Percentiles rank a stretch among this genome's conserved stretches.
Conservation (phyloP, 495 filamentous ascomycete species). For the Oleoguttula mirabilis region DNA sequence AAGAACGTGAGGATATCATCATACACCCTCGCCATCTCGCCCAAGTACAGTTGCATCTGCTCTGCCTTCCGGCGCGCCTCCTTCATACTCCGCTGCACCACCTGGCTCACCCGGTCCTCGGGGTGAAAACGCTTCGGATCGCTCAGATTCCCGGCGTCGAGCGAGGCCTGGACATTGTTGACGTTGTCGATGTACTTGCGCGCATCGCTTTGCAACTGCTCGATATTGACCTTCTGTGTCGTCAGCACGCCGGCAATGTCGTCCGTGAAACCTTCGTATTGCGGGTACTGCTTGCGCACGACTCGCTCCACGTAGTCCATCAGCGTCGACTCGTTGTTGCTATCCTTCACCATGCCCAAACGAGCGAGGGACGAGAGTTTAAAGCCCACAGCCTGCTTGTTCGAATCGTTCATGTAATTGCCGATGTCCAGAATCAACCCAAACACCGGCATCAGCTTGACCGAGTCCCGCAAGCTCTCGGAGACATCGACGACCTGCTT, state of each 20-base stretch:
- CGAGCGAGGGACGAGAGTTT: constrained; percentile 92
- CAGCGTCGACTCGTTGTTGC: constrained; percentile 94
- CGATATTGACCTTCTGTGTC: constrained; percentile 90
- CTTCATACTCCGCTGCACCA: constrained; percentile 90
- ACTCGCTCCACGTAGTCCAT: constrained; percentile 96
- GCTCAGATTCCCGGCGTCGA: constrained; percentile 88
- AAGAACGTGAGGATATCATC: constrained; percentile 96
- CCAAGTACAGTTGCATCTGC: constrained; percentile 85
- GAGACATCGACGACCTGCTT: constrained; percentile 71
- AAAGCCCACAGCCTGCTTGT: constrained; percentile 96
- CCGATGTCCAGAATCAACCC: constrained; percentile 94
- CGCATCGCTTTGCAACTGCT: constrained; percentile 80
- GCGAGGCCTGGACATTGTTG: constrained; percentile 77
- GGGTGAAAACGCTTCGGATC: constrained; percentile 97
- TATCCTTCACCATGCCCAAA: constrained; percentile 94
- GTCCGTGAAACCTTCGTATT: constrained; percentile 80
- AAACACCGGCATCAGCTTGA: constrained; percentile 86
- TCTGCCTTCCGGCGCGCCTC: constrained; percentile 92
- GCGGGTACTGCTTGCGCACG: constrained; percentile 87
- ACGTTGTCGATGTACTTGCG: constrained; percentile 91
- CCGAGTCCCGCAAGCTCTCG: constrained; percentile 80
- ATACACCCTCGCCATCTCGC: constrained; percentile 82
- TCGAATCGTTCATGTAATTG: constrained; percentile 99
- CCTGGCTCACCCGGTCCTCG: constrained; percentile 82
- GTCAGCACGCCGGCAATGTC: constrained; percentile 73